These are phyloP conservation scores for Paxillus involutus DNA, from an alignment of 768 basidiomycete genomes.

Conservation along the genomic window DNA sequence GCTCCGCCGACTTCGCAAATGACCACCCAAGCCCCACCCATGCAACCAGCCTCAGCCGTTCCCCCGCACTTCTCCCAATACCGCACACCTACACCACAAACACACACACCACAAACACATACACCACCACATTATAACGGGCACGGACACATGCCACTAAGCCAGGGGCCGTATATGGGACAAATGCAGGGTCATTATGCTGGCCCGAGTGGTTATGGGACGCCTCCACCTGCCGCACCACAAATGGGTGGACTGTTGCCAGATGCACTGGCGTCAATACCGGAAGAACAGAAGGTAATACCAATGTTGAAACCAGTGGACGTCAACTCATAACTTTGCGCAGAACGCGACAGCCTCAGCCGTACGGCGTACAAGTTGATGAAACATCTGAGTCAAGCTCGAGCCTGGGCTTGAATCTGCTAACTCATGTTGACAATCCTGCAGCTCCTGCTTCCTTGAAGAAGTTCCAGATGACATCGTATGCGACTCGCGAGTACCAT, in stretches of 20 bases:
- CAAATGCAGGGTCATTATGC: constrained; percentile 21
- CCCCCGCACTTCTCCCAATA: constrained; percentile 42
- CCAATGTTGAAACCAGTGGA: no score
- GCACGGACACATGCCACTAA: constrained; percentile 23
- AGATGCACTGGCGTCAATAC: constrained; percentile 47
- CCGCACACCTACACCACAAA: constrained; percentile 36
- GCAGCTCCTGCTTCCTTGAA: no score
- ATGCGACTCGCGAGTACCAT: no score
- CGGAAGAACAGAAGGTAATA: no score
- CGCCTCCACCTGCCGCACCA: constrained; percentile 19
- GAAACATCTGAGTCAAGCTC: no score
- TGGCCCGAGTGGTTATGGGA: constrained; percentile 16
- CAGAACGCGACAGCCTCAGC: no score
- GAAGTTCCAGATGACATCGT: no score
- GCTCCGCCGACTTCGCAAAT: constrained; percentile 20
- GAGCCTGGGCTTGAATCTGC: no score
- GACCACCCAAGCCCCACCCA: constrained; percentile 21
- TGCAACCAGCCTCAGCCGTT: constrained; percentile 38
- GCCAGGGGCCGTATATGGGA: constrained; percentile 15
- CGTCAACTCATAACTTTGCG: no score
- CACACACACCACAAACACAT: constrained; percentile 30
- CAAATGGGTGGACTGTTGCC: constrained; percentile 35
- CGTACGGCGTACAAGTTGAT: no score
- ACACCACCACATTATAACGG: constrained; percentile 30
- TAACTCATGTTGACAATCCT: no score